Base-by-base conservation (phyloP, 1,139 yeast species). In the Saccharomycopsis crataegensis region DNA sequence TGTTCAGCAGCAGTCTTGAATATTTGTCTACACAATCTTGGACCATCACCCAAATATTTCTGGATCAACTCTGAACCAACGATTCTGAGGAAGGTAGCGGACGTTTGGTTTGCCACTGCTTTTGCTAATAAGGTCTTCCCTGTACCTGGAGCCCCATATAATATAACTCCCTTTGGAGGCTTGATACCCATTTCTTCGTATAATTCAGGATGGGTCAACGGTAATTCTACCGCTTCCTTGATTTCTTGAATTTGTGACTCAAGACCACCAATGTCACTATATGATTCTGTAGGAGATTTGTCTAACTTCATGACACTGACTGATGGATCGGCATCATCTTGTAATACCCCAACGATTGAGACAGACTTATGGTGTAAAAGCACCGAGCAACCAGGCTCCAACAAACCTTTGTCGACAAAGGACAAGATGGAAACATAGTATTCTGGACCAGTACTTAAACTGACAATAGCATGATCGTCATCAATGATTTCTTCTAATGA, bases 151-250 rank as follows among this genome's bases (percentile, higher is more conserved):
- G 98, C 96, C 63, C 99, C 99, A 67, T 94, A 94, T 58, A 94
- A 77, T 63, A 94, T 91, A 54, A 94, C 99, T 71, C 99, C 99
- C 73, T 93, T 93, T 51, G 99, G 99, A 8, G 99, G 99, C 65
- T 91, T 90, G 67, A 94, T 93, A 62, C 99, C 99, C 97, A 94
- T 93, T 71, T 93, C 98, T 71, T 94, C 97, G 70, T 93, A 94
- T 62, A 94, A 75, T 69, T 94, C 99, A 1, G 99, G 98, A 70
- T 94, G 99, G 22, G 98, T 91, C 61, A 94, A 77, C 8, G 99
- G 99, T 65, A 94, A 77, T 70, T 94, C 99, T 8, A 94, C 99
- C 2, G 97, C 89, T 71, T 94, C 99, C 71, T 93, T 93, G 63
- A 94, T 94, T 71, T 94, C 99, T 74, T 93, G 98, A 64, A 93